These are phyloP conservation scores for Tulasnella sp. DNA, from an alignment of 768 basidiomycete genomes.

Conservation along the genomic window DNA sequence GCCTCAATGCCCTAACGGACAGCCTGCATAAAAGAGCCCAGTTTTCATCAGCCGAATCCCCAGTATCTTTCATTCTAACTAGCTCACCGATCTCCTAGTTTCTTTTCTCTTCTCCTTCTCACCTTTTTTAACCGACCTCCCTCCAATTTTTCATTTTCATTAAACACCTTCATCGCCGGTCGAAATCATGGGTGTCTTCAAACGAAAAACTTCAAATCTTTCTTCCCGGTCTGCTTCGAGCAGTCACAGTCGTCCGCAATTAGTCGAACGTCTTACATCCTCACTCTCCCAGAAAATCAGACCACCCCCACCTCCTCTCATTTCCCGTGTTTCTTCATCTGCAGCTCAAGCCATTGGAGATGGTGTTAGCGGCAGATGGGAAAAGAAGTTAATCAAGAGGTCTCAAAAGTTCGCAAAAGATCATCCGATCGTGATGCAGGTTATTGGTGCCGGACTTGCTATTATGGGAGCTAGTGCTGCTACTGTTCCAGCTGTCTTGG, in stretches of 20 bases:
- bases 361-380: slow-evolving; percentile 1
- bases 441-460: slow-evolving; percentile 8
- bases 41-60: no score
- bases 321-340: slow-evolving; percentile 3
- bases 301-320: slow-evolving; percentile 4
- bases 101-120: no score
- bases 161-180: background rate
- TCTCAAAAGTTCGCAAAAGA: slow-evolving; percentile 10
- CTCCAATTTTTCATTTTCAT: background rate
- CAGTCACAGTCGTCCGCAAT: background rate
- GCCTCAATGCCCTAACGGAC: no score
- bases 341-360: slow-evolving; percentile 9
- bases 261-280: background rate
- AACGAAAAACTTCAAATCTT: background rate
- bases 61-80: background rate
- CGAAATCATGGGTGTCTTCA: slow-evolving; percentile 1
- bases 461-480: slow-evolving; percentile 4
- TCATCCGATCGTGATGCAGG: slow-evolving; percentile 6
- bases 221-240: background rate
- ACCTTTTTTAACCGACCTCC: background rate
- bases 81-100: no score
- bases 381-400: slow-evolving; percentile 11
- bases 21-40: no score
- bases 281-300: slow-evolving; percentile 1
- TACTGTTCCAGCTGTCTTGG: slow-evolving; percentile 3